Conservation (phyloP, 2,329 filamentous ascomycete genomes). For the Xylaria sp. region DNA sequence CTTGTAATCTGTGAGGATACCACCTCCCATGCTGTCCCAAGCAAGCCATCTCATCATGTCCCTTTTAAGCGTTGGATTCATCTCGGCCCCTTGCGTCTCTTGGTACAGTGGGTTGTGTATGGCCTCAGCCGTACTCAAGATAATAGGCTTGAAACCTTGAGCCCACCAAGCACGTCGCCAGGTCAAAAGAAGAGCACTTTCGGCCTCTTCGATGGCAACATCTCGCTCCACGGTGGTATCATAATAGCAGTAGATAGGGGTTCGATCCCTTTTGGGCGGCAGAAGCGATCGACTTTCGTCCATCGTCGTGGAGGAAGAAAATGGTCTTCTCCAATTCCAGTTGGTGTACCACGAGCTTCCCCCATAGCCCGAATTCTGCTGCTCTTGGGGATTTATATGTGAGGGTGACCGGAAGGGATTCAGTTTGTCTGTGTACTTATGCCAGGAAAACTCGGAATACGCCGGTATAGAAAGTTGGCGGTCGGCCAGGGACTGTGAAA, state of each 20-base stretch:
- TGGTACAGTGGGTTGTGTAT: constrained; percentile 76
- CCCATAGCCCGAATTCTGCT: constrained; percentile 72
- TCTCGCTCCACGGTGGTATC: constrained; percentile 62
- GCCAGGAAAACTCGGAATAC: constrained; percentile 41
- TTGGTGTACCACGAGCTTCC: constrained; percentile 81
- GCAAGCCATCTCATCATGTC: constrained; percentile 84
- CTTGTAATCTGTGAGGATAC: constrained; percentile 72
- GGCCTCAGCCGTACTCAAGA: constrained; percentile 74
- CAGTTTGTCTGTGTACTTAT: constrained; percentile 42
- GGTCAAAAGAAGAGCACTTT: constrained; percentile 72
- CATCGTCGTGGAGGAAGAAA: constrained; percentile 72
- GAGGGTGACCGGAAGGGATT: constrained; percentile 65
- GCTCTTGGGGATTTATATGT: constrained; percentile 59
- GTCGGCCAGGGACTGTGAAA: constrained; percentile 45
- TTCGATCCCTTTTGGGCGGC: constrained; percentile 65
- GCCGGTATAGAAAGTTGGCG: constrained; percentile 47
- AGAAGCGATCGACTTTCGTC: constrained; percentile 81
- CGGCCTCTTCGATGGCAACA: constrained; percentile 60
- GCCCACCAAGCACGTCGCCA: constrained; percentile 97
- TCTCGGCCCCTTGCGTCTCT: constrained; percentile 56
- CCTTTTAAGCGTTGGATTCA: constrained; percentile 57
- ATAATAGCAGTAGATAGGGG: constrained; percentile 86
- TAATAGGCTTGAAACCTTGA: constrained; percentile 79
- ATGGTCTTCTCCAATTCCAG: constrained; percentile 86
- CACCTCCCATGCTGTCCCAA: constrained; percentile 86